Evolutionary conservation across 129 eudicot species (phyloP).

Genomic region (Calendula officinalis): DNA sequence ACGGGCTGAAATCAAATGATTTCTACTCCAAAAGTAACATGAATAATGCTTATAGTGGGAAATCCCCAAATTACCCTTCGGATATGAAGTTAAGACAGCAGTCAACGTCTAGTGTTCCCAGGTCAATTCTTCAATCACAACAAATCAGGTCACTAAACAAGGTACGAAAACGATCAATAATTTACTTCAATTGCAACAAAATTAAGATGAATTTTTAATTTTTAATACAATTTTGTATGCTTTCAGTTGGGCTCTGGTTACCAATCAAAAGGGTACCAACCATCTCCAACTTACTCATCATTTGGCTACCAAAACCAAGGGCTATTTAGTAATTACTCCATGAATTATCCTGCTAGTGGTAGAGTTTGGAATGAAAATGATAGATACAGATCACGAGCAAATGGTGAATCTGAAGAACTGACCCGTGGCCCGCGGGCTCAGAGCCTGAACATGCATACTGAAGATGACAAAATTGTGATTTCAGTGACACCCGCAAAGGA

Average conservation of each 20-base stretch:
- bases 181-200: too few relatives aligned
- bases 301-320: constrained; percentile 48
- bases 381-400: constrained; percentile 41
- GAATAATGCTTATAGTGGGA: constrained; percentile 8
- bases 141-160: background rate
- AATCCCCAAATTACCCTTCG: background rate
- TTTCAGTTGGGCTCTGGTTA: constrained; percentile 55
- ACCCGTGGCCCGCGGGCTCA: constrained; percentile 85
- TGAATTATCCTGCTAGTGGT: constrained; percentile 44
- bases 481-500: constrained; percentile 27
- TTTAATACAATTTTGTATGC: background rate
- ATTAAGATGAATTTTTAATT: background rate
- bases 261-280: constrained; percentile 42
- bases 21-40: constrained; percentile 38
- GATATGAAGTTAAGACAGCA: background rate
- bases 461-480: constrained; percentile 34
- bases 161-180: background rate
- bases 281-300: constrained; percentile 44
- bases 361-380: constrained; percentile 42
- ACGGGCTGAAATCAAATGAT: constrained; percentile 48
- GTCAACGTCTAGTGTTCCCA: background rate
- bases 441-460: constrained; percentile 23
- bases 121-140: background rate
- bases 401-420: constrained; percentile 59
- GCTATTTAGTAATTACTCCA: constrained; percentile 10